Base-by-base conservation (phyloP, 2,329 filamentous ascomycete species). In the Phialophora expanda region DNA sequence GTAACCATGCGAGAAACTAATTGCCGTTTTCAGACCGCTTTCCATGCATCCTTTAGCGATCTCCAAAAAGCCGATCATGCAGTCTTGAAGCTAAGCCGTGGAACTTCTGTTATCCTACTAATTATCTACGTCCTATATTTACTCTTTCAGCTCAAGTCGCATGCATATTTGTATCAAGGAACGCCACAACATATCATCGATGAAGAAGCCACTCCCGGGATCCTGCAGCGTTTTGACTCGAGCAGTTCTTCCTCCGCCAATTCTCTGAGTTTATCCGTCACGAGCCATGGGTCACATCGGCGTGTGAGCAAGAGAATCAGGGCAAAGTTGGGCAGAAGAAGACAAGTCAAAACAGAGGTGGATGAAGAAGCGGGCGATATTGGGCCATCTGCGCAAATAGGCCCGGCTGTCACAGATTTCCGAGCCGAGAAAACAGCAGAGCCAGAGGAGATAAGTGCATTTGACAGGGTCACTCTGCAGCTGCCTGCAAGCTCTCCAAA, bases 101-200 rank as follows among this genome's bases (percentile, higher is more conserved):
- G 78, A 50, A 84, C 86, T 6, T 87, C 91, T 8, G 86, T 97
- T 65, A 93, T 97, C 68, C 84, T 97, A 5, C 85, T 98, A 0
- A 76, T 96, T 53, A 90, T 96, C 8, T 98, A 97, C 76, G 87
- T 80, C 56, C 89, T 87, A 61, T 97, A 96, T 74, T 87, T 98
- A 1, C 84, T 91, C 77, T 97, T 97, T 83, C 94, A 97, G 78
- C 87, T 98, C 65, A 91, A 92, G 76, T 93, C 93, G 0, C 93
- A 97, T 77, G 84, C 85, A 26, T 82, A 83, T 12, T 88, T 96
- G 75, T 97, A 96, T 82, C 67, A 67, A 56, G 70, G 70, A 12
- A 72, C 66, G 2, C 70, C 70, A 6, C 70, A 72, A 56, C 66
- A 71, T 53, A 44, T 70, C 17, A 71, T 72, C 30, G 70, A 72